Conservation (phyloP, 176 grass and related monocot genomes). For the Coix lacrymajobi region DNA sequence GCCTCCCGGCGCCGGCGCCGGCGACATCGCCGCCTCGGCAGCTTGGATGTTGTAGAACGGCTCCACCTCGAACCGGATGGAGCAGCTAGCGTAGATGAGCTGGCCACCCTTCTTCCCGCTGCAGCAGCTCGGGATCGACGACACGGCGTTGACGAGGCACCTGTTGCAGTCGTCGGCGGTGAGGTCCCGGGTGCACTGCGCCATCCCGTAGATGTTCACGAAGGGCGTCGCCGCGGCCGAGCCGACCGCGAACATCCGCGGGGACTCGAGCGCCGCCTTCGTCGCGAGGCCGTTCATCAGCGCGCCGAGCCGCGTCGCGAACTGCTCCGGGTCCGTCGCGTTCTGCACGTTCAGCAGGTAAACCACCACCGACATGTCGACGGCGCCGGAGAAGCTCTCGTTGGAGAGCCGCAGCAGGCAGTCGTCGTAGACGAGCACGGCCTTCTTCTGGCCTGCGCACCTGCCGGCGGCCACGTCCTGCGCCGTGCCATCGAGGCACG, state of each 20-base stretch:
- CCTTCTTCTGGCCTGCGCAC: constrained; percentile 23
- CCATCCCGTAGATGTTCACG: constrained; percentile 35
- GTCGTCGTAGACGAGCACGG: not conserved
- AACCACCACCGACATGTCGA: not conserved
- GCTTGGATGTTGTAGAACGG: constrained; percentile 33
- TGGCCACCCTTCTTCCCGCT: not conserved
- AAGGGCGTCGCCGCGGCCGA: not conserved
- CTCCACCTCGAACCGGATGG: constrained; percentile 30
- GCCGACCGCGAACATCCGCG: constrained; percentile 30
- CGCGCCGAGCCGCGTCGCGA: not conserved
- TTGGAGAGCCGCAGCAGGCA: constrained; percentile 42
- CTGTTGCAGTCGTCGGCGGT: constrained; percentile 15
- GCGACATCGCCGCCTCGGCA: constrained; percentile 22
- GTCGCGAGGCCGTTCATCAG: constrained; percentile 26
- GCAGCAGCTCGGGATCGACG: not conserved
- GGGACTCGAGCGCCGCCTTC: constrained; percentile 12
- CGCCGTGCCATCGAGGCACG: constrained; percentile 21
- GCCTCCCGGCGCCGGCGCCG: not conserved
- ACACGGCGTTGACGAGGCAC: constrained; percentile 11
- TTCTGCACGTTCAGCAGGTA: rapidly evolving
- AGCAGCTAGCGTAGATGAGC: not conserved
- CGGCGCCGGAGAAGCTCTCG: constrained; percentile 24
- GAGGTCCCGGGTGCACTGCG: constrained; percentile 54
- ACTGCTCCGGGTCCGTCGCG: not conserved
- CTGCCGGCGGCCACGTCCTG: not conserved